Evolutionary conservation across 768 basidiomycete genomes (phyloP).

Genomic region (Mycena venus): DNA sequence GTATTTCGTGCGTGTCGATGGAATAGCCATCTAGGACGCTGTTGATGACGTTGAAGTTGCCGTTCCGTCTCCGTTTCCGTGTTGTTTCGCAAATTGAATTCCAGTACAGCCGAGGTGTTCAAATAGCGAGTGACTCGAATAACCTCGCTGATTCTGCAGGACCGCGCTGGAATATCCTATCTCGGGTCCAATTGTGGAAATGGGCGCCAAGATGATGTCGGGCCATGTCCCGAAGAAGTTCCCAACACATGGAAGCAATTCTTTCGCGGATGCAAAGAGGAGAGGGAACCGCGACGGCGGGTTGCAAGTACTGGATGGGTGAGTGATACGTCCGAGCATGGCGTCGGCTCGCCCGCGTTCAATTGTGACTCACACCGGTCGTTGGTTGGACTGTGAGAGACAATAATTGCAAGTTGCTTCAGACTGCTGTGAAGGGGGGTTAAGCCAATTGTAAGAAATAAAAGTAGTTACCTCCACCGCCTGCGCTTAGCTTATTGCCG

Average conservation of each 20-base stretch:
- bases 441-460: background rate
- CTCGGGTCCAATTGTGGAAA: too few relatives aligned
- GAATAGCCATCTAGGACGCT: too few relatives aligned
- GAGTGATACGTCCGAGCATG: background rate
- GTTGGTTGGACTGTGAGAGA: background rate
- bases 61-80: too few relatives aligned
- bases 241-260: background rate
- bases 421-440: background rate
- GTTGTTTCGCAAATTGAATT: too few relatives aligned
- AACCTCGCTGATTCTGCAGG: too few relatives aligned
- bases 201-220: too few relatives aligned
- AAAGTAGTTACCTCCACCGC: background rate
- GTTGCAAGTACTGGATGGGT: background rate
- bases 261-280: background rate
- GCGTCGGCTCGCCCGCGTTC: constrained; percentile 9
- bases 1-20: too few relatives aligned
- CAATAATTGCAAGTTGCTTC: background rate
- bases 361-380: background rate
- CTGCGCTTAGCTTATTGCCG: background rate
- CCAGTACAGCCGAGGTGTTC: too few relatives aligned
- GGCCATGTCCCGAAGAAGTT: background rate
- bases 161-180: too few relatives aligned
- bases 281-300: background rate
- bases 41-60: too few relatives aligned
- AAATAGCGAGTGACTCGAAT: too few relatives aligned